Conservation (phyloP, 352 stramenopile genomes). For the Pythium pectinolyticum region DNA sequence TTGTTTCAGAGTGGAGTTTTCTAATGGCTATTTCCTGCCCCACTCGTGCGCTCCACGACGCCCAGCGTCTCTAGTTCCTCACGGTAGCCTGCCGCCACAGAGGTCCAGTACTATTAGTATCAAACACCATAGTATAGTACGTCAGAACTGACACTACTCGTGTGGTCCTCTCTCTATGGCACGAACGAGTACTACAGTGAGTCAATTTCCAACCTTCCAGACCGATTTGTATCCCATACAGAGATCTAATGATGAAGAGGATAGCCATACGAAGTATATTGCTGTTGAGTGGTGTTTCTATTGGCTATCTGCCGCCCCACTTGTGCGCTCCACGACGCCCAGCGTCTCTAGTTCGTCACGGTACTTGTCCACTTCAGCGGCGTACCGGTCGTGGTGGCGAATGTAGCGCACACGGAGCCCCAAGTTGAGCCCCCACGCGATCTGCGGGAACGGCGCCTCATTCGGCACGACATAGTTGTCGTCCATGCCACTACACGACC, state of each 20-base stretch:
- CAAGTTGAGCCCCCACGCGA: constrained; percentile 70
- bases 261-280: no score
- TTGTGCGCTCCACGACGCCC: constrained; percentile 20
- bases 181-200: no score
- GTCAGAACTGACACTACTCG: no score
- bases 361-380: constrained; percentile 62
- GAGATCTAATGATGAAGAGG: no score
- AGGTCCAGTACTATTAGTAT: no score
- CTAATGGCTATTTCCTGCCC: not conserved
- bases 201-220: no score
- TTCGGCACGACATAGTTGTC: constrained; percentile 58
- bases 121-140: no score
- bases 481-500: constrained; percentile 58
- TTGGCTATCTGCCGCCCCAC: not conserved
- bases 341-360: constrained; percentile 40
- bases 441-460: constrained; percentile 51
- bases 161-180: no score
- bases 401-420: constrained; percentile 68
- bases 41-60: constrained; percentile 11
- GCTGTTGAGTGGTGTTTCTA: no score
- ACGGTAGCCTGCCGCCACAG: constrained; percentile 61
- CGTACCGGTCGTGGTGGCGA: constrained; percentile 64
- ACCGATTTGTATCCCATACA: no score
- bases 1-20: no score
- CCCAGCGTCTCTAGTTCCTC: constrained; percentile 40